Evolutionary conservation across 768 basidiomycete genomes (phyloP), one percentile per base, ranked within the genome.

Genomic region (Clitopilus passeckerianus): DNA sequence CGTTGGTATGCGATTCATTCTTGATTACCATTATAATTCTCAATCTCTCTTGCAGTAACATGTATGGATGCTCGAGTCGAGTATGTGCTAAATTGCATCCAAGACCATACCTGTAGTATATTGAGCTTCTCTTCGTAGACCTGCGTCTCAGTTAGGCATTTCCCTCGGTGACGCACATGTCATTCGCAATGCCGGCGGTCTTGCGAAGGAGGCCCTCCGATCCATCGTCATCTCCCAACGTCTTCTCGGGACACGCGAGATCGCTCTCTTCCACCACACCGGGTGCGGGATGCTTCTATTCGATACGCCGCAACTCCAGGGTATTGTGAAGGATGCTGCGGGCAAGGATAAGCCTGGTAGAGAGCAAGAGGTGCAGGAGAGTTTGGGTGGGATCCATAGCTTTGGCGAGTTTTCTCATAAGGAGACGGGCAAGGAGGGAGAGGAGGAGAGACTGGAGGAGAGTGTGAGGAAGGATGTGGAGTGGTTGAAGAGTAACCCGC

Each of bases 31-130:
- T 1, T n/a, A 7, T 35, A 14, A 20, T 46, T 43, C 7, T 54
- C 7, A 20, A 15, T 43, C 9, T 23, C 8, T 34, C 4, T 33
- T 33, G 22, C 23, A 85, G 83, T 86, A 27, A 86, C 86, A 18
- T 89, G 86, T 74, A 91, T 89, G 87, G 88, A 89, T 68, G 86
- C 86, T 54, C 84, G 88, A 56, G 75, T 89, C 63, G 83, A 89
- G 85, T 87, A 66, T 66, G 59, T 23, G 9, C 27, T 7, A 18
- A 27, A 16, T 3, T 23, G 5, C 60, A 57, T 30, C 30, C 7
- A 7, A n/a, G n/a, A 50, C 34, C 27, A 30, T 7, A 30, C 27
- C 7, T 7, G 3, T 30, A 7, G 27, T 3, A 30, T 30, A 3
- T 7, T 30, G 27, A 30, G 4, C 4, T 30, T 30, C 4, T 30